Evolutionary conservation across 257 asterid genomes (phyloP).

Genomic region (Gynochthodes officinalis): DNA sequence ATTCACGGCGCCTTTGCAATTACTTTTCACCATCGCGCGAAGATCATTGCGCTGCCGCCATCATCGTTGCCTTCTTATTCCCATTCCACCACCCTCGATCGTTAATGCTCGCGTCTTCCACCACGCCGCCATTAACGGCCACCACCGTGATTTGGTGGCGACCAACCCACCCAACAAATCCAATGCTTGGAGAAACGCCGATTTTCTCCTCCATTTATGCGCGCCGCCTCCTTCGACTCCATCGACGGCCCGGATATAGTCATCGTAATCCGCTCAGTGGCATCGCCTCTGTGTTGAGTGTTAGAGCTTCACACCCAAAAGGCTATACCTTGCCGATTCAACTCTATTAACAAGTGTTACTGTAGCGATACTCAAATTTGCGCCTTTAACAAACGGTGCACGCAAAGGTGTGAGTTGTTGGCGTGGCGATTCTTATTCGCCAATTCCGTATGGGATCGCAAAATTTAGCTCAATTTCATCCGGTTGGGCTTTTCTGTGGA

Average conservation of each 20-base stretch:
- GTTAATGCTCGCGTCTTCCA: slow-evolving; percentile 51
- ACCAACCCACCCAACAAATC: slow-evolving; percentile 46
- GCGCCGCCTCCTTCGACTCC: slow-evolving; percentile 50
- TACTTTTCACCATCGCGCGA: slow-evolving; percentile 41
- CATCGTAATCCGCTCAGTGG: slow-evolving; percentile 65
- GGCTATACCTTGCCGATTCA: too few relatives aligned
- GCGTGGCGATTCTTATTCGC: slow-evolving; percentile 40
- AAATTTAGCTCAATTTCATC: too few relatives aligned
- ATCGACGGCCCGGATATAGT: slow-evolving; percentile 59
- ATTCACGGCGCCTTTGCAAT: too few relatives aligned
- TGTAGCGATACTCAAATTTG: slow-evolving; percentile 61
- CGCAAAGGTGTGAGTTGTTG: slow-evolving; percentile 48
- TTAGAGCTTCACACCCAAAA: slow-evolving; percentile 34
- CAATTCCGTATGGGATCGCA: slow-evolving; percentile 18
- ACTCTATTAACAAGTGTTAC: slow-evolving; percentile 41
- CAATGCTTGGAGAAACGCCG: slow-evolving; percentile 60
- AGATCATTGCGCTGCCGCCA: slow-evolving; percentile 19
- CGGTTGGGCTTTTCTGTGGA: too few relatives aligned
- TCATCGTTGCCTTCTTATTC: slow-evolving; percentile 13
- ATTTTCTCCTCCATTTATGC: slow-evolving; percentile 25
- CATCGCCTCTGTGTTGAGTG: slow-evolving; percentile 60
- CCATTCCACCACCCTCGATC: slow-evolving; percentile 26
- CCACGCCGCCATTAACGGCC: slow-evolving; percentile 66
- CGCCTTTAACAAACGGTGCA: slow-evolving; percentile 32
- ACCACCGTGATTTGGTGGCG: slow-evolving; percentile 43